Evolutionary conservation across 768 basidiomycete genomes (phyloP).

Genomic region (Mycena leptocephala): DNA sequence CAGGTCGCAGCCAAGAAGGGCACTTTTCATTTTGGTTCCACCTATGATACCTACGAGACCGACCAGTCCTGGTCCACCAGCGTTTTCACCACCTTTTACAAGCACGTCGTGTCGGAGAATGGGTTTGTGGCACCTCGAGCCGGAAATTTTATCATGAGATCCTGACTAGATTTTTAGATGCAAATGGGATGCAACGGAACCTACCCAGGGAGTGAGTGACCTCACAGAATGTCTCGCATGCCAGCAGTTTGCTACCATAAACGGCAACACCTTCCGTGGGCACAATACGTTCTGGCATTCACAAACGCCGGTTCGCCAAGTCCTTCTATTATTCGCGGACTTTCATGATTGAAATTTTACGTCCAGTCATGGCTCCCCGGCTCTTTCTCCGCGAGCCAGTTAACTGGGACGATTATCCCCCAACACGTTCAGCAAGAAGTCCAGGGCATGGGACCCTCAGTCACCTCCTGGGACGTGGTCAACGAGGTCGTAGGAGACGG

Average conservation of each 20-base stretch:
- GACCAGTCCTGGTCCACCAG: constrained; percentile 28
- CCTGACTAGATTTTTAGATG: constrained; percentile 5
- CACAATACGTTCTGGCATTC: constrained; percentile 36
- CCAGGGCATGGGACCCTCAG: constrained; percentile 21
- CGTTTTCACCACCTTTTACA: constrained; percentile 24
- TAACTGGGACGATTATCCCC: constrained; percentile 30
- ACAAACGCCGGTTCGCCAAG: constrained; percentile 24
- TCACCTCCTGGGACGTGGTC: constrained; percentile 33
- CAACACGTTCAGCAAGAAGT: constrained; percentile 32
- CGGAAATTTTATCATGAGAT: not conserved
- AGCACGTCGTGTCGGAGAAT: constrained; percentile 32
- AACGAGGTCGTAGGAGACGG: constrained; percentile 32
- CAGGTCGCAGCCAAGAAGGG: constrained; percentile 26
- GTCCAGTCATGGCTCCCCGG: constrained; percentile 29
- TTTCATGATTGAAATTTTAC: not conserved
- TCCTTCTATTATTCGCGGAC: not conserved
- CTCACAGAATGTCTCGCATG: constrained; percentile 29
- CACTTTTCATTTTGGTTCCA: constrained; percentile 33
- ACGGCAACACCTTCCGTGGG: constrained; percentile 27
- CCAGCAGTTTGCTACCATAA: constrained; percentile 15
- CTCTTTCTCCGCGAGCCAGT: constrained; percentile 10
- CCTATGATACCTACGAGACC: constrained; percentile 29
- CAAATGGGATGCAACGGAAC: constrained; percentile 36
- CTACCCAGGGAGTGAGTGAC: constrained; percentile 22
- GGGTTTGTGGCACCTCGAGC: constrained; percentile 12